Base-by-base conservation (phyloP, 495 filamentous ascomycete species). In the Aspergillus hancockii region DNA sequence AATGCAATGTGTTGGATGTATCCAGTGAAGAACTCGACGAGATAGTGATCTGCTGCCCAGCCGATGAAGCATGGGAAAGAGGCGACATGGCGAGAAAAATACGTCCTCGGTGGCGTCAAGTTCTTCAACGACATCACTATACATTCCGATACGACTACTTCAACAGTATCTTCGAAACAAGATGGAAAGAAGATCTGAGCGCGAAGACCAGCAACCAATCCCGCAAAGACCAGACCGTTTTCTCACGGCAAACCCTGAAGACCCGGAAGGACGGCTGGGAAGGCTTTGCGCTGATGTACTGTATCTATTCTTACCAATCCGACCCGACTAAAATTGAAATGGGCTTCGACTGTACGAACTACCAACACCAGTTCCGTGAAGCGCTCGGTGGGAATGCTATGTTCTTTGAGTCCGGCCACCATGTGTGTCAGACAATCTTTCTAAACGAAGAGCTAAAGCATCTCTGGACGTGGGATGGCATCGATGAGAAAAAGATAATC, bases 341-440 rank as follows among this genome's bases (percentile, higher is more conserved):
- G 90, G 88, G 83, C 60, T 95, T 93, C 70, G 89, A 93, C 69
- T 90, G 88, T 72, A 88, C 86, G 18, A 89, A 91, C 64, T 95
- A 95, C 73, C 90, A 95, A 67, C 79, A 88, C 59, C 90, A 95
- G 70, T 92, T 95, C 66, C 84, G 86, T 1, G 75, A 79, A 38
- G 68, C 71, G 14, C 32, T 75, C n/a, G 69, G 73, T 1, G 70
- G 71, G 4, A 74, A 79, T 8, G 64, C 69, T 13, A 61, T 72
- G 0, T 61, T 76, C 4, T 71, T 76, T 43, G 74, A 79, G 0
- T 77, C 79, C 50, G 80, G 86, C 21, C 69, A 78, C 19, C 90
- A 93, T 71, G 83, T 95, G 19, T 93, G 91, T 67, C 90, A 93
- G 73, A 90, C 88, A 18, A 93, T 93, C 45, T 95, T 88, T 71